Evolutionary conservation across 139 green algal species (phyloP).

Genomic region (Closterium sp.): DNA sequence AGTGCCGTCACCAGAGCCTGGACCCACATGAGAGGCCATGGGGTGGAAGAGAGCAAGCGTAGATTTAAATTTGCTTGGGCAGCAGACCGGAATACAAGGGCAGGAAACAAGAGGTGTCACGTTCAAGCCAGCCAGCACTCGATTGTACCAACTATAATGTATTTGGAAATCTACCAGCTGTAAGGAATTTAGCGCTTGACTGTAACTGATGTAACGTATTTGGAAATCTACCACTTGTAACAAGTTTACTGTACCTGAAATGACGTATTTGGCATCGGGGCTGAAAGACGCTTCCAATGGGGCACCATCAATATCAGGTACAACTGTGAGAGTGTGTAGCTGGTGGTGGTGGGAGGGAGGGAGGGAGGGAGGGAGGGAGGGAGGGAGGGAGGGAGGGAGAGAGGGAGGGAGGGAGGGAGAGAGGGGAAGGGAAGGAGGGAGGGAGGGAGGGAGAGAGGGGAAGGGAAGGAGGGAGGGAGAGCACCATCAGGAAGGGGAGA

Average conservation of each 20-base stretch:
- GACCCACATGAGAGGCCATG: neutral
- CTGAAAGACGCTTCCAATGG: constrained; percentile 73
- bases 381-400: too few species aligned
- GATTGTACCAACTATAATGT: too few species aligned
- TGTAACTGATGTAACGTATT: neutral
- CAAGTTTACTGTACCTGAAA: constrained; percentile 55
- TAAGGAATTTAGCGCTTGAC: too few species aligned
- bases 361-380: neutral
- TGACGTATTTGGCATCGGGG: constrained; percentile 73
- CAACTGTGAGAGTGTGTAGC: constrained; percentile 41
- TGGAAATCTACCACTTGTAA: neutral
- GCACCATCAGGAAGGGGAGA: too few species aligned
- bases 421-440: too few species aligned
- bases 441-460: too few species aligned
- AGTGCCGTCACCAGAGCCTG: constrained; percentile 43
- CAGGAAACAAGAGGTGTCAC: too few species aligned
- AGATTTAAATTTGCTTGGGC: neutral
- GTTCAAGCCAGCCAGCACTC: too few species aligned
- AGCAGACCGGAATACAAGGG: neutral
- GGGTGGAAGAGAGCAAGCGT: neutral
- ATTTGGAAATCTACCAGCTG: too few species aligned
- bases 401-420: neutral
- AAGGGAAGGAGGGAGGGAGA: too few species aligned
- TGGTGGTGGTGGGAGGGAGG: neutral
- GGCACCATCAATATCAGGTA: constrained; percentile 24